A percentile compares a stretch with the other conserved stretches of the same genome.
Conservation (phyloP, 1,284 basidiomycete genomes). For the Ustilago hordei region DNA sequence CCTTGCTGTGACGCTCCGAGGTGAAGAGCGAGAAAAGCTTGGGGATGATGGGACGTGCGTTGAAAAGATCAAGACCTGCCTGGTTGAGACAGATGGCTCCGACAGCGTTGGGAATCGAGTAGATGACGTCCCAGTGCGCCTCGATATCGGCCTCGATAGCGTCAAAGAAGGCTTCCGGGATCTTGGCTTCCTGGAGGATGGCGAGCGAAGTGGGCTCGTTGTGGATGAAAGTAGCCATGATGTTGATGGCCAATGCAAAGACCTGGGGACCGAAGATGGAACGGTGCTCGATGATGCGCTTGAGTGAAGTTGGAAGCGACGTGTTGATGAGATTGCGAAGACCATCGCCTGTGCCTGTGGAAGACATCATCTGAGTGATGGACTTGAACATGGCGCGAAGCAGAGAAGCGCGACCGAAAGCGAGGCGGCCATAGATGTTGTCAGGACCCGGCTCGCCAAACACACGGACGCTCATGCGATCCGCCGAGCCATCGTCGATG, state of each 20-base stretch:
- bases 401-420: slow-evolving; percentile 71
- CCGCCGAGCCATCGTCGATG: slow-evolving; percentile 43
- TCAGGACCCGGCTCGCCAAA: slow-evolving; percentile 71
- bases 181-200: slow-evolving; percentile 89
- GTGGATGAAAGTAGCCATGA: slow-evolving; percentile 97
- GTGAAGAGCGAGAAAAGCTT: slow-evolving; percentile 88
- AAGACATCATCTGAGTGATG: slow-evolving; percentile 94
- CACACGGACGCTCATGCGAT: slow-evolving; percentile 72
- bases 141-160: slow-evolving; percentile 87
- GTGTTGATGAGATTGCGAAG: slow-evolving; percentile 94
- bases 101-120: slow-evolving; percentile 93
- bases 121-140: slow-evolving; percentile 78
- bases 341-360: slow-evolving; percentile 88
- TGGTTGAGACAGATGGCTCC: slow-evolving; percentile 96
- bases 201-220: slow-evolving; percentile 96
- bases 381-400: slow-evolving; percentile 93
- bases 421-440: slow-evolving; percentile 56
- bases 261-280: slow-evolving; percentile 87
- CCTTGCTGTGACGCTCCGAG: slow-evolving; percentile 83
- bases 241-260: slow-evolving; percentile 84
- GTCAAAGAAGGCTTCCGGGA: slow-evolving; percentile 90
- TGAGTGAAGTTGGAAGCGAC: slow-evolving; percentile 85
- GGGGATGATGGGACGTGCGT: slow-evolving; percentile 80
- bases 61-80: slow-evolving; percentile 84
- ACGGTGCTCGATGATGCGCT: slow-evolving; percentile 86